These are phyloP conservation scores for Henckelia pumila DNA, from an alignment of 257 asterid species.

Conservation along the genomic window DNA sequence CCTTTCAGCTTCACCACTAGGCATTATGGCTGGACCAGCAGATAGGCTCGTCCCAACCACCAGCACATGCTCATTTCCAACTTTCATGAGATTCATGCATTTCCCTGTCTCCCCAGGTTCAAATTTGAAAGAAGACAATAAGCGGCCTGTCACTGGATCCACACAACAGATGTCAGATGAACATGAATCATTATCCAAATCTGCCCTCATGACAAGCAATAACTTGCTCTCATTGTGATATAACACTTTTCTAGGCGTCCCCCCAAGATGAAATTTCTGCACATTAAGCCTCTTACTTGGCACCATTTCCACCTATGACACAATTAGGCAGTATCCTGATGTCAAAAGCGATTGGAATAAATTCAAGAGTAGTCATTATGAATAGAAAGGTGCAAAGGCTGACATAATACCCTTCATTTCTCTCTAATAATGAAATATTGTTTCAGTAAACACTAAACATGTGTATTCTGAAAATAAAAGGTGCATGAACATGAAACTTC, in stretches of 20 bases:
- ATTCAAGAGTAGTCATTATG: conserved; percentile 1
- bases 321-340: conserved; percentile 20
- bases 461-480: neutral
- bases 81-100: conserved; percentile 92
- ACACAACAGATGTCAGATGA: conserved; percentile 91
- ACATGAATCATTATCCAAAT: conserved; percentile 60
- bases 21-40: conserved; percentile 90
- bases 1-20: conserved; percentile 99
- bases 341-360: conserved; percentile 18
- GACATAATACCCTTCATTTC: conserved; percentile 5
- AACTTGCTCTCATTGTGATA: conserved; percentile 79
- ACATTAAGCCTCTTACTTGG: conserved; percentile 97
- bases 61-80: conserved; percentile 71
- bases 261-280: conserved; percentile 92
- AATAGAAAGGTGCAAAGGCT: conserved; percentile 19
- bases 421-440: neutral
- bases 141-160: conserved; percentile 84
- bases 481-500: neutral
- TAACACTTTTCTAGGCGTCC: conserved; percentile 89
- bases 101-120: conserved; percentile 91
- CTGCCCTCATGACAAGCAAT: conserved; percentile 88
- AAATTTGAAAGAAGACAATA: conserved; percentile 75
- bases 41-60: conserved; percentile 91
- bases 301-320: conserved; percentile 90
- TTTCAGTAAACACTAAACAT: neutral